Conservation (phyloP, 2,329 filamentous ascomycete species). For the Clonostachys byssicola region DNA sequence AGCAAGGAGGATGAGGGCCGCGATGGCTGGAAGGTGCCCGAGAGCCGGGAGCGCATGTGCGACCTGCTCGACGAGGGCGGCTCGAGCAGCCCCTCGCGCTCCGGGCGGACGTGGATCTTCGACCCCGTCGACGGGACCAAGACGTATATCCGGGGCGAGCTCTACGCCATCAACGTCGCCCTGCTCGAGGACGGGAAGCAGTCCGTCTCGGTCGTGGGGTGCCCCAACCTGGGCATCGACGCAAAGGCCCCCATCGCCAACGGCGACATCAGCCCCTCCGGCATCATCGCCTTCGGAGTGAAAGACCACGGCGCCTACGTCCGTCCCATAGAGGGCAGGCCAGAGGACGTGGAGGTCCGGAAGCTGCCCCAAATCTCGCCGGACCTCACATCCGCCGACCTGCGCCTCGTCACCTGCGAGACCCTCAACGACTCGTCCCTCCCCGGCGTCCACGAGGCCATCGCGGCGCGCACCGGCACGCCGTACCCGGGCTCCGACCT, state of each 20-base stretch:
- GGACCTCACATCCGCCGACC: conserved; percentile 10
- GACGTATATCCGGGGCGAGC: conserved; percentile 47
- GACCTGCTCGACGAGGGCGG: conserved; percentile 49
- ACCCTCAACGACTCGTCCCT: conserved; percentile 42
- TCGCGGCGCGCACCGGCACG: conserved; percentile 23
- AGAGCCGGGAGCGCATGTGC: conserved; percentile 39
- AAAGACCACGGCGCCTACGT: conserved; percentile 42
- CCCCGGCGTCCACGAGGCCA: conserved; percentile 36
- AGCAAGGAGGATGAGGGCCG: conserved; percentile 1
- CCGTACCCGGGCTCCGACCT: conserved; percentile 44
- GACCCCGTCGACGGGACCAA: conserved; percentile 59
- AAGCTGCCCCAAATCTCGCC: conserved; percentile 7
- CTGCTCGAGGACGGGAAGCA: conserved; percentile 46
- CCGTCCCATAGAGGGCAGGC: conserved; percentile 25
- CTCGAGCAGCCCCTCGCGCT: conserved; percentile 24
- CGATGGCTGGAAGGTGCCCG: conserved; percentile 19
- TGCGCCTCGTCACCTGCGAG: conserved; percentile 43
- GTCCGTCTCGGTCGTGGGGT: conserved; percentile 41
- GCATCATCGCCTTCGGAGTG: conserved; percentile 47
- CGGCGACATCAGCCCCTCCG: conserved; percentile 34
- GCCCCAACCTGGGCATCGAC: conserved; percentile 38
- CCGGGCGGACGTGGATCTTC: conserved; percentile 50
- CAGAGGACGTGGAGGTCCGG: conserved; percentile 7
- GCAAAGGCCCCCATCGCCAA: conserved; percentile 34
- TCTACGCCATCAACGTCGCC: conserved; percentile 54